phyloP scores from a whole-genome alignment of 805 yeast genomes.

The Priceomyces medius region DNA sequence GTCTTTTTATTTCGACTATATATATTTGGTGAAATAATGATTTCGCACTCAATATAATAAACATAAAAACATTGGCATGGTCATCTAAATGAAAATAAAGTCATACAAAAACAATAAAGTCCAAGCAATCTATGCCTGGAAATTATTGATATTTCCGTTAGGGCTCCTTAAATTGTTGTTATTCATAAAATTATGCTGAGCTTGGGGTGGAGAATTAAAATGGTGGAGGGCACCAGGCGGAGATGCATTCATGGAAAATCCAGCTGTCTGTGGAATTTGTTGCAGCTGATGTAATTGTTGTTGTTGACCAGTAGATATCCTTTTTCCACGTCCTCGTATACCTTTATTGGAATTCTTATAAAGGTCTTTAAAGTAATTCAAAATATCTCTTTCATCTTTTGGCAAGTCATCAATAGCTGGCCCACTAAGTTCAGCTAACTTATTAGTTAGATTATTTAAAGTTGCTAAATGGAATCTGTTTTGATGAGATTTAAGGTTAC shows the following conservation, averaged over 20 bases:
- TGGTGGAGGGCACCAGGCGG: neutral
- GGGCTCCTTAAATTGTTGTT: slow-evolving; percentile 1
- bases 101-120: neutral
- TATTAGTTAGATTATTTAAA: slow-evolving; percentile 62
- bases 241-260: neutral
- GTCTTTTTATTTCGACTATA: neutral
- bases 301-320: neutral
- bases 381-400: slow-evolving; percentile 60
- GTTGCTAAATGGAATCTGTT: slow-evolving; percentile 81
- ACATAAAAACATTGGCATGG: slow-evolving; percentile 1
- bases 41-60: neutral
- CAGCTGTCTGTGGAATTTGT: neutral
- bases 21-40: neutral
- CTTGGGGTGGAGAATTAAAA: slow-evolving; percentile 2
- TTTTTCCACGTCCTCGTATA: slow-evolving; percentile 84
- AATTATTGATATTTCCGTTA: slow-evolving; percentile 3
- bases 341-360: slow-evolving; percentile 91
- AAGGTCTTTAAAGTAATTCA: slow-evolving; percentile 74
- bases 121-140: slow-evolving; percentile 3
- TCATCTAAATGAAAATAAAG: neutral
- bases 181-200: slow-evolving; percentile 2
- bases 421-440: slow-evolving; percentile 58
- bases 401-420: slow-evolving; percentile 51
- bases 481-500: slow-evolving; percentile 92
- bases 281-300: slow-evolving; percentile 1